Percentiles rank a stretch among this genome's conserved stretches.
Evolutionary conservation across 2,329 filamentous ascomycete species (phyloP).

Genomic region (Colletotrichum sp.): DNA sequence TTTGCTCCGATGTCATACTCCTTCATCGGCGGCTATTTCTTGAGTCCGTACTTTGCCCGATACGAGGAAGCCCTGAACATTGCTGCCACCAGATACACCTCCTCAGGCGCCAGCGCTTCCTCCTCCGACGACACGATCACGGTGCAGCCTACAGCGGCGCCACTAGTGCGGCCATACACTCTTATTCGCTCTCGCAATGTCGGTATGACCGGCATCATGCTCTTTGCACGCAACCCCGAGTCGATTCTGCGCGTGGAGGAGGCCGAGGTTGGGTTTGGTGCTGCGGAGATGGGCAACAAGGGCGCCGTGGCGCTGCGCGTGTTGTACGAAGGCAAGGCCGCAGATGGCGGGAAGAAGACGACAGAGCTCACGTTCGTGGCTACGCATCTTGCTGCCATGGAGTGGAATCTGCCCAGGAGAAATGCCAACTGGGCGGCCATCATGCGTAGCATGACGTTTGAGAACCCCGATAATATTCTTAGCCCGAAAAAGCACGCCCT

Average conservation of each 20-base stretch:
- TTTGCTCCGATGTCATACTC: conserved; percentile 83
- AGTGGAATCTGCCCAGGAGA: conserved; percentile 74
- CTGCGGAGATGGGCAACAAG: conserved; percentile 93
- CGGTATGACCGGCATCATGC: conserved; percentile 88
- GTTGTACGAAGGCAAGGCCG: conserved; percentile 52
- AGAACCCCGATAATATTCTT: conserved; percentile 51
- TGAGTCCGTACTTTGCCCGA: conserved; percentile 76
- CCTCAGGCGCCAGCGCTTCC: conserved; percentile 1
- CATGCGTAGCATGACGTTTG: conserved; percentile 80
- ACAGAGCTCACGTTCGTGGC: conserved; percentile 84
- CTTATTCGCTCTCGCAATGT: conserved; percentile 75
- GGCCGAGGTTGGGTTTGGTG: conserved; percentile 84
- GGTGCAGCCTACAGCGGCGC: conserved; percentile 17
- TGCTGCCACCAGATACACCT: conserved; percentile 55
- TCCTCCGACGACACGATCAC: conserved; percentile 20
- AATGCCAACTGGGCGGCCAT: conserved; percentile 92
- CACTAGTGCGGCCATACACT: conserved; percentile 60
- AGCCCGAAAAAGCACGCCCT: conserved; percentile 9
- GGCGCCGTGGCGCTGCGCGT: conserved; percentile 84
- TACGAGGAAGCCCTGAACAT: conserved; percentile 75
- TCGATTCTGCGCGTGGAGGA: conserved; percentile 71
- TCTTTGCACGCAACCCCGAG: conserved; percentile 74
- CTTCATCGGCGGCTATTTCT: conserved; percentile 83
- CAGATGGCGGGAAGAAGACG: conserved; percentile 32
- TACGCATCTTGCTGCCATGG: conserved; percentile 88